Evolutionary conservation across 345 rosid species (phyloP).

Genomic region (Erucastrum elatum): DNA sequence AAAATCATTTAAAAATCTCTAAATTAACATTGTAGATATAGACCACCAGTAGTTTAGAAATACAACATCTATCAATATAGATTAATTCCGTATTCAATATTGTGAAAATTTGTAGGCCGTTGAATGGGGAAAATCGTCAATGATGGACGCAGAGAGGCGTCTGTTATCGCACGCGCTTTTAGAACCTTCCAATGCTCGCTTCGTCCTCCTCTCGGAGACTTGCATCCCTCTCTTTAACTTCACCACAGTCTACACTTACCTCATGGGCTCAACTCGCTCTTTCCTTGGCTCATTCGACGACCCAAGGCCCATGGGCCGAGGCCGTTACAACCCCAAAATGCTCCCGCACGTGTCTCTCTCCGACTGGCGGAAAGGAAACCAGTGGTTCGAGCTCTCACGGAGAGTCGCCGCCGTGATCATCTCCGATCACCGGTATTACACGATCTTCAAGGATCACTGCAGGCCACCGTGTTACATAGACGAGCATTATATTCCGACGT

Average conservation of each 20-base stretch:
- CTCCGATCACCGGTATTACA: slow-evolving; percentile 44
- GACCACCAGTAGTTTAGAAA: too few relatives aligned
- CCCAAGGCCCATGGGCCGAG: slow-evolving; percentile 47
- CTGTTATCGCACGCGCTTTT: slow-evolving; percentile 49
- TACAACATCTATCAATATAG: neutral
- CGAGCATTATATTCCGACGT: slow-evolving; percentile 51
- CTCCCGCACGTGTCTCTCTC: slow-evolving; percentile 41
- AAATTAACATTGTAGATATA: too few relatives aligned
- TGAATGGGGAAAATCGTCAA: slow-evolving; percentile 47
- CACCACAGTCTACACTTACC: slow-evolving; percentile 44
- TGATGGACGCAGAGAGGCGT: slow-evolving; percentile 56
- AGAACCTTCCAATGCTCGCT: slow-evolving; percentile 46
- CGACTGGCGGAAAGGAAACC: slow-evolving; percentile 51
- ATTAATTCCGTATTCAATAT: neutral
- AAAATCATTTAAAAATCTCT: too few relatives aligned
- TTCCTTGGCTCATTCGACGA: slow-evolving; percentile 46
- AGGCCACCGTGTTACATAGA: slow-evolving; percentile 52
- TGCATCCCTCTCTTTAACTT: slow-evolving; percentile 60
- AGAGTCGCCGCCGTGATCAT: slow-evolving; percentile 40
- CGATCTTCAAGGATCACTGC: slow-evolving; percentile 36
- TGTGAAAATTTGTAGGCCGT: slow-evolving; percentile 35
- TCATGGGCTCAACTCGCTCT: slow-evolving; percentile 43
- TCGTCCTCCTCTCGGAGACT: slow-evolving; percentile 51
- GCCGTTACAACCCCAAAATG: slow-evolving; percentile 51
- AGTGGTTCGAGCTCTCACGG: slow-evolving; percentile 53